These are phyloP conservation scores for Lodderomyces elongisporus DNA, from an alignment of 1,139 yeast genomes.

Conservation along the genomic window DNA sequence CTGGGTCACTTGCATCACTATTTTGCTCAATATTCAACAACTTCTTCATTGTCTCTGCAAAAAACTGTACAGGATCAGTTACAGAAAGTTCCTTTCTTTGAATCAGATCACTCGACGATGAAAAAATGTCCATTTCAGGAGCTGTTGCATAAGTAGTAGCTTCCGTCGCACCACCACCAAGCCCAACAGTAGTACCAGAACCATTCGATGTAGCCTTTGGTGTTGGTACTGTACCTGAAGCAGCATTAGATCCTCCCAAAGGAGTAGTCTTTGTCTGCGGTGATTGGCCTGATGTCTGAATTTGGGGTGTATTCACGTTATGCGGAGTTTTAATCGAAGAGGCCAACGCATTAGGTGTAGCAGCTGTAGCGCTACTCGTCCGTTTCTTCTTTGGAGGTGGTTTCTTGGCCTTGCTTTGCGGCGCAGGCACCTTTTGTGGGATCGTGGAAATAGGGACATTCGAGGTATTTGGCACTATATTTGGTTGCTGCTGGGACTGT, in stretches of 20 bases:
- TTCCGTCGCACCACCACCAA: too few species aligned
- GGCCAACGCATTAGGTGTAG: slow-evolving; percentile 40
- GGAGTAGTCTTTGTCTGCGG: slow-evolving; percentile 19
- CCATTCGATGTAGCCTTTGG: slow-evolving; percentile 8
- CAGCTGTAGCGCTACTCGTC: slow-evolving; percentile 15
- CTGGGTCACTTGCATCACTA: slow-evolving; percentile 23
- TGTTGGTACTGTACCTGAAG: slow-evolving; percentile 2
- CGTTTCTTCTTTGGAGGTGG: slow-evolving; percentile 5
- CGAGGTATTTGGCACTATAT: too few species aligned
- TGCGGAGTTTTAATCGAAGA: slow-evolving; percentile 43
- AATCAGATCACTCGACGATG: slow-evolving; percentile 31
- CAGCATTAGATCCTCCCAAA: too few species aligned
- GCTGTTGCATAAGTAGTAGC: slow-evolving; percentile 13
- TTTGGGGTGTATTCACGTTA: slow-evolving; percentile 42
- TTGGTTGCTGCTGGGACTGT: slow-evolving; percentile 11
- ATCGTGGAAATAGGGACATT: too few species aligned
- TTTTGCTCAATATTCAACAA: slow-evolving; percentile 37
- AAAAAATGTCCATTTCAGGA: slow-evolving; percentile 24
- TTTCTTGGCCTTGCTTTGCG: slow-evolving; percentile 4
- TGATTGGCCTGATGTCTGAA: slow-evolving; percentile 32
- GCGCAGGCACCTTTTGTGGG: slow-evolving; percentile 11
- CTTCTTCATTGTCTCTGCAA: slow-evolving; percentile 49
- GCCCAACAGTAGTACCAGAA: slow-evolving; percentile 10
- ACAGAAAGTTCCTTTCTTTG: slow-evolving; percentile 45
- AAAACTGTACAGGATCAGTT: slow-evolving; percentile 46